Base-by-base conservation (phyloP, 202 grass and related monocot species). In the Brachypodium distachyon region DNA sequence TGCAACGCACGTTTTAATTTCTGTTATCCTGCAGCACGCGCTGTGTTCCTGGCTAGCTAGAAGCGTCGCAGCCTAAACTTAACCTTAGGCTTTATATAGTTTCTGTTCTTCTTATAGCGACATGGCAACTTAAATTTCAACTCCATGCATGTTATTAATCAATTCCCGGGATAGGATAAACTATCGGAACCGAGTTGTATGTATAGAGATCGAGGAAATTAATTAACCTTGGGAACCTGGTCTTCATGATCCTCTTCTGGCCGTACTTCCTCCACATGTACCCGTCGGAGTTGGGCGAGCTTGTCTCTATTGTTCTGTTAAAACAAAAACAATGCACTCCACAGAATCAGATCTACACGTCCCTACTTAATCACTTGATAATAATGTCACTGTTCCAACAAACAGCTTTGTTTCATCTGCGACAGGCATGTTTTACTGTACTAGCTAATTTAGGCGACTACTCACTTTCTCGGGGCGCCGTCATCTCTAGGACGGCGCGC, bases 181-280 rank as follows among this genome's bases (percentile, higher is more conserved):
- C 65, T 46, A 16, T 4, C 7, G 5, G 10, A 13, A 26, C 21
- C 21, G 9, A 26, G 22, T 12, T 5, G 9, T n/a, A 46, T 18
- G 18, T 46, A 16, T 17, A 31, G 13, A n/a, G n/a, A n/a, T n/a
- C n/a, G n/a, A n/a, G n/a, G n/a, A 68, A 5, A 29, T 32, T 56
- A 62, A 72, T 17, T 43, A 34, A 96, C 92, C 92, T 92, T 12
- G 89, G 92, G 53, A 76, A 92, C 3, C 18, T 39, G 21, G 83
- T 71, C 9, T 77, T 84, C 18, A 75, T 79, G 72, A 96, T 96
- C 76, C 9, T 89, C 84, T 96, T 96, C 67, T 96, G 86, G 6
- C 92, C 92, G 42, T 96, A 96, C 62, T 96, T 96, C 46, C 92
- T 77, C 92, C 92, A 92, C 34, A 81, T 84, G 77, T 90, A 87